These are phyloP conservation scores for Spergularia bocconei DNA, from an alignment of 148 eudicot species.

Conservation along the genomic window DNA sequence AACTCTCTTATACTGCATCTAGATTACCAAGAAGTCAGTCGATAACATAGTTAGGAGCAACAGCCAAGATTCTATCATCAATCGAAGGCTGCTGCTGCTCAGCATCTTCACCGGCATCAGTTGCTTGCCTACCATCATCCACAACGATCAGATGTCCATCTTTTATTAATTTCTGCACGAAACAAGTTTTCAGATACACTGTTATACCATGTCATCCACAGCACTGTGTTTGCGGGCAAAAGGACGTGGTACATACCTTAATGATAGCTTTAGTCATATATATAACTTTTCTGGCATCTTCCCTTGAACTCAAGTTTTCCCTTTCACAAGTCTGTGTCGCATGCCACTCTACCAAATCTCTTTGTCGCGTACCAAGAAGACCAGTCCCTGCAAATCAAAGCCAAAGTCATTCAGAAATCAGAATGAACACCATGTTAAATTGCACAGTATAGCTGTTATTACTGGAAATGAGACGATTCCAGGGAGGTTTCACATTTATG, in stretches of 20 bases:
- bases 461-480: background rate
- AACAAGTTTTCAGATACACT: background rate
- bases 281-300: constrained; percentile 62
- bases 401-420: constrained; percentile 4
- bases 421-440: background rate
- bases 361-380: constrained; percentile 84
- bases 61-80: constrained; percentile 80
- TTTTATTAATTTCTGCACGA: constrained; percentile 72
- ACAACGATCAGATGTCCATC: constrained; percentile 92
- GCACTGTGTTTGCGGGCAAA: background rate
- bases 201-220: background rate
- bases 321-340: constrained; percentile 74
- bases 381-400: constrained; percentile 47
- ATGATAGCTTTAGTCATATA: constrained; percentile 70
- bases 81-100: constrained; percentile 50
- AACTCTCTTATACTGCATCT: background rate
- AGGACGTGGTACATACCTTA: constrained; percentile 53
- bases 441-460: background rate
- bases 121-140: constrained; percentile 66
- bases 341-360: constrained; percentile 86
- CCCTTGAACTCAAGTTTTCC: constrained; percentile 58
- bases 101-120: constrained; percentile 40
- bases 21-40: constrained; percentile 36
- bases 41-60: constrained; percentile 80
- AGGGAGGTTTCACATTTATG: background rate